Evolutionary conservation across 2,329 filamentous ascomycete species (phyloP).

Genomic region (Aspergillus hiratsukae): DNA sequence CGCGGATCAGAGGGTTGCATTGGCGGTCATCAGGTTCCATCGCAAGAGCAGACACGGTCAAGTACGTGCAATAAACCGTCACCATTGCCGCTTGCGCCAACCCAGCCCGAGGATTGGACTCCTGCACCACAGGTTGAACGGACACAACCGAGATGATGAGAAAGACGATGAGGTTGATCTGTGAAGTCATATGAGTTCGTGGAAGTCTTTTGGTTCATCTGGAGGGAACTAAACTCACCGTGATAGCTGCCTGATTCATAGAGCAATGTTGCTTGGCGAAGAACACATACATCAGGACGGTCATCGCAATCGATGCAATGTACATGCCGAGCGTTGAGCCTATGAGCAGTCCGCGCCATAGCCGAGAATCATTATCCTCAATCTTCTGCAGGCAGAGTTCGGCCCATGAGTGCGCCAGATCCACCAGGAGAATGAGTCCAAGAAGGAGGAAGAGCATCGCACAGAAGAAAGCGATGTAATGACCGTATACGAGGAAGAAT

Average conservation of each 20-base stretch:
- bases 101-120: slow-evolving; percentile 86
- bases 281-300: slow-evolving; percentile 94
- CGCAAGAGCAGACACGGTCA: slow-evolving; percentile 95
- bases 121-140: slow-evolving; percentile 84
- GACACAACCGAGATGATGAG: slow-evolving; percentile 76
- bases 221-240: slow-evolving; percentile 44
- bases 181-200: slow-evolving; percentile 13
- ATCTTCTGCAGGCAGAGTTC: slow-evolving; percentile 94
- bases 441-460: slow-evolving; percentile 93
- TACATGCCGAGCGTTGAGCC: slow-evolving; percentile 95
- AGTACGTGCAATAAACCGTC: slow-evolving; percentile 94
- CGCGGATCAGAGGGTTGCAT: slow-evolving; percentile 86
- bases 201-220: slow-evolving; percentile 1
- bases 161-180: slow-evolving; percentile 80
- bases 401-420: slow-evolving; percentile 94
- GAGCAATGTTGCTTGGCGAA: slow-evolving; percentile 77
- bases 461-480: slow-evolving; percentile 82
- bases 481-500: slow-evolving; percentile 95
- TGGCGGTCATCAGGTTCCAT: slow-evolving; percentile 96
- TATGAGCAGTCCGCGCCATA: slow-evolving; percentile 84
- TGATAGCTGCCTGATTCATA: slow-evolving; percentile 97
- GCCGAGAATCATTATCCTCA: slow-evolving; percentile 75
- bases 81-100: slow-evolving; percentile 98
- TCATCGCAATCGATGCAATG: slow-evolving; percentile 84
- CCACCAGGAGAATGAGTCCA: slow-evolving; percentile 85